These are phyloP conservation scores for Margaritispora aquatica DNA, from an alignment of 495 filamentous ascomycete genomes.

Conservation along the genomic window DNA sequence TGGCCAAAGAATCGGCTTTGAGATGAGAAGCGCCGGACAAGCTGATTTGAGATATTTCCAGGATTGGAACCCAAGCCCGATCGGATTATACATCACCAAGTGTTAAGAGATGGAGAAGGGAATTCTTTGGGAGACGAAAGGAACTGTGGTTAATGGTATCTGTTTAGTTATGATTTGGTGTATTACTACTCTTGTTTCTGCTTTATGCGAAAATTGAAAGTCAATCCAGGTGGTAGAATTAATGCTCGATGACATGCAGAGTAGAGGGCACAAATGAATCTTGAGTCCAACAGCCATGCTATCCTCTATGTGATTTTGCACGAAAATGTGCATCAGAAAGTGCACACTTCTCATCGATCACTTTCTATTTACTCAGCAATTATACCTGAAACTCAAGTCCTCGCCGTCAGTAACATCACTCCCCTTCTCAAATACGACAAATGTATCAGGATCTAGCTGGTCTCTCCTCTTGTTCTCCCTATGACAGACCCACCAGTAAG, in stretches of 20 bases:
- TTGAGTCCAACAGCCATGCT: too few relatives aligned
- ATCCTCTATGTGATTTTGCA: too few relatives aligned
- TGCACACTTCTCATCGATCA: too few relatives aligned
- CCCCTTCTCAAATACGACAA: background rate
- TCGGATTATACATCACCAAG: slow-evolving; percentile 12
- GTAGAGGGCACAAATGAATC: too few relatives aligned
- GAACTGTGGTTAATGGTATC: too few relatives aligned
- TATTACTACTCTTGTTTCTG: too few relatives aligned
- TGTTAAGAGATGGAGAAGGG: slow-evolving; percentile 8
- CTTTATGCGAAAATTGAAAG: too few relatives aligned
- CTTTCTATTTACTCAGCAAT: slow-evolving; percentile 4
- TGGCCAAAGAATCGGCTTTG: slow-evolving; percentile 42
- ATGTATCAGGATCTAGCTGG: background rate
- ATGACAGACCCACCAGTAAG: background rate
- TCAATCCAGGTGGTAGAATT: too few relatives aligned
- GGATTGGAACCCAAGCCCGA: slow-evolving; percentile 30
- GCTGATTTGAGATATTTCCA: slow-evolving; percentile 56
- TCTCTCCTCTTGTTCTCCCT: slow-evolving; percentile 1
- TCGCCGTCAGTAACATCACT: background rate
- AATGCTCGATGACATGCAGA: too few relatives aligned
- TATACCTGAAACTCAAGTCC: slow-evolving; percentile 7
- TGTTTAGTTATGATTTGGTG: too few relatives aligned
- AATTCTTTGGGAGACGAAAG: too few relatives aligned
- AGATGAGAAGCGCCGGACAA: slow-evolving; percentile 46
- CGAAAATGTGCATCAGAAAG: too few relatives aligned